Base-by-base conservation (phyloP, 768 basidiomycete genomes). In the Hypholoma sublateritium region DNA sequence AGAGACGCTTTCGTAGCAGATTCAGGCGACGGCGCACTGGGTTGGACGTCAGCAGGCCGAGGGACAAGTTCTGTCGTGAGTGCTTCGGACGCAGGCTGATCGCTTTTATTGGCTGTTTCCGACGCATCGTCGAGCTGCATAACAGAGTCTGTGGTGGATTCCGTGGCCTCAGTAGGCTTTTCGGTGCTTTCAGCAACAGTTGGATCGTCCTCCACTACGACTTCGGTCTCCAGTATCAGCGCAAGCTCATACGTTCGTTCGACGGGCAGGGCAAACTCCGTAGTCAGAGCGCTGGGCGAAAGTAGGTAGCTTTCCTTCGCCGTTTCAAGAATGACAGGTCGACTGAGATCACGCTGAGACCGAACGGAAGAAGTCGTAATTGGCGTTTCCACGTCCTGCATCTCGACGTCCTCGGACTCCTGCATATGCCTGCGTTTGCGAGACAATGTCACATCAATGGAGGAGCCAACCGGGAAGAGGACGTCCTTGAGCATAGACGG, bases 261-360 rank as follows among this genome's bases (percentile, higher is more conserved):
- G 13, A 59, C 53, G 22, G n/a, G 50, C 25, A 21, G 55, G 37
- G 32, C 44, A 14, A 50, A 49, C 25, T 58, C 64, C 16, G 55
- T 35, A 25, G 62, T 13, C 24, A 57, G 22, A 22, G 60, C 41
- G n/a, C 67, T 71, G 14, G 72, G 72, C 21, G 74, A 70, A 36
- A 77, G 65, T 22, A 76, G 57, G 32, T 79, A 79, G 22, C 70
- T 69, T 54, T 79, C 75, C 54, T 76, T 77, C 5, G 65, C 61
- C 3, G 76, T 77, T 62, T 79, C 76, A 3, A 79, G 65, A 9
- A 76, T 72, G 41, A 78, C 65, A 7, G 70, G 64, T 42, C 72
- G 63, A 16, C 58, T 48, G 45, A 50, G 44, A 37, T 56, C 63
- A 55, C 44, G 54, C 13, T 52, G 53, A 13, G 55, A 50, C 44